These are phyloP conservation scores for Apiotrichum mycotoxinovorans DNA, from an alignment of 1,284 basidiomycete genomes.

Conservation along the genomic window DNA sequence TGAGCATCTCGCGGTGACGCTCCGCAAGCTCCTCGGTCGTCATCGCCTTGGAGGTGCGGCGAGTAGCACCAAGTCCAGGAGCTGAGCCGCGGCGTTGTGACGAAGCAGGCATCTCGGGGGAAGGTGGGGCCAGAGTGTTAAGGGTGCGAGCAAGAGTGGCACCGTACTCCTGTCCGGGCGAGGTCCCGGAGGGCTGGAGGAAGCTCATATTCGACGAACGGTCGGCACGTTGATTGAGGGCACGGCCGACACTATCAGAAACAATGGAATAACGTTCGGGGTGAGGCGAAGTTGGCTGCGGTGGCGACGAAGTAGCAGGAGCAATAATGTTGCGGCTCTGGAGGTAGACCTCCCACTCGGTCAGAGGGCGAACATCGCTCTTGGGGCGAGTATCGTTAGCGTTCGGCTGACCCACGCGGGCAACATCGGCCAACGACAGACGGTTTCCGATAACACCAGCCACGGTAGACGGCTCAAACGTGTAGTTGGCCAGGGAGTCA, in stretches of 20 bases:
- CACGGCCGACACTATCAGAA: constrained; percentile 13
- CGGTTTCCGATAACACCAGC: neutral
- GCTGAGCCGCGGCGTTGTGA: neutral
- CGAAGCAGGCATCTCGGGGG: neutral
- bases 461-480: neutral
- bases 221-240: constrained; percentile 4
- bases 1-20: constrained; percentile 43
- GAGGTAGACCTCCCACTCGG: constrained; percentile 44
- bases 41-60: constrained; percentile 27
- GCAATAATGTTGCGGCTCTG: constrained; percentile 35
- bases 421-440: neutral
- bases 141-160: constrained; percentile 11
- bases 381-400: neutral
- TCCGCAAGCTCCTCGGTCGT: constrained; percentile 46
- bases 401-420: neutral
- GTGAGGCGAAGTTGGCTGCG: neutral
- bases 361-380: constrained; percentile 1
- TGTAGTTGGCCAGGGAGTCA: constrained; percentile 5
- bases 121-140: constrained; percentile 1
- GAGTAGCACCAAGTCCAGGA: neutral
- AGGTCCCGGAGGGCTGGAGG: neutral
- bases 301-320: constrained; percentile 16
- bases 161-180: constrained; percentile 15
- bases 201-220: constrained; percentile 7
- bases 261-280: constrained; percentile 7